These are phyloP conservation scores for Scalesia atractyloides DNA, from an alignment of 129 eudicot genomes.

Conservation along the genomic window DNA sequence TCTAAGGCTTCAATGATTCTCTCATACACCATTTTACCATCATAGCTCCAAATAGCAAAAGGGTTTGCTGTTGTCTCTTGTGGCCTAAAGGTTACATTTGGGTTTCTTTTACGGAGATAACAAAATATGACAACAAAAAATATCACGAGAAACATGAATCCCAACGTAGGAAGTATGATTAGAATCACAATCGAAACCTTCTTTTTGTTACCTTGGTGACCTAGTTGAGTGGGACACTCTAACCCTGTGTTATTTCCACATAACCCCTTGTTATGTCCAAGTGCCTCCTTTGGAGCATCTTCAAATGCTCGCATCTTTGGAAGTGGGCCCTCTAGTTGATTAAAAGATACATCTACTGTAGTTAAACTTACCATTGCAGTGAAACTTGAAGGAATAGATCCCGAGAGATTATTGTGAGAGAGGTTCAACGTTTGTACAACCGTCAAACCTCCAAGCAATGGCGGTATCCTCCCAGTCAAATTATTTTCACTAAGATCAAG, in stretches of 20 bases:
- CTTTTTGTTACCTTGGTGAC: neutral
- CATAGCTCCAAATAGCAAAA: too few species aligned
- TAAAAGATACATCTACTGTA: constrained; percentile 35
- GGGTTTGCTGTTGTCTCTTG: neutral
- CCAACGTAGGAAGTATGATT: constrained; percentile 17
- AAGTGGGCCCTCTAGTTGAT: constrained; percentile 32
- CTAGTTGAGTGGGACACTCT: constrained; percentile 17
- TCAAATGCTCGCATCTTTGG: constrained; percentile 32
- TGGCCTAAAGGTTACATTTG: neutral
- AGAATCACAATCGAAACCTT: neutral
- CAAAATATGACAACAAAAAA: neutral
- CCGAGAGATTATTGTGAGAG: constrained; percentile 43
- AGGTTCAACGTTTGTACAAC: constrained; percentile 32
- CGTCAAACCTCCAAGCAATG: constrained; percentile 14
- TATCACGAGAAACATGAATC: neutral
- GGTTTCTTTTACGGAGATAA: constrained; percentile 8
- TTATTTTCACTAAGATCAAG: constrained; percentile 42
- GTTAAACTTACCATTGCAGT: constrained; percentile 27
- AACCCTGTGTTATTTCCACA: constrained; percentile 46
- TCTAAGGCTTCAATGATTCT: too few species aligned
- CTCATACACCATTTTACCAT: too few species aligned
- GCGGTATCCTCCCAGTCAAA: constrained; percentile 35
- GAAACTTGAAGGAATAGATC: constrained; percentile 33
- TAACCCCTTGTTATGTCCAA: constrained; percentile 32
- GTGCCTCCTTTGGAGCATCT: constrained; percentile 27